These are phyloP conservation scores for Fragaria vesca DNA, from an alignment of 306 rosid genomes.

Conservation along the genomic window DNA sequence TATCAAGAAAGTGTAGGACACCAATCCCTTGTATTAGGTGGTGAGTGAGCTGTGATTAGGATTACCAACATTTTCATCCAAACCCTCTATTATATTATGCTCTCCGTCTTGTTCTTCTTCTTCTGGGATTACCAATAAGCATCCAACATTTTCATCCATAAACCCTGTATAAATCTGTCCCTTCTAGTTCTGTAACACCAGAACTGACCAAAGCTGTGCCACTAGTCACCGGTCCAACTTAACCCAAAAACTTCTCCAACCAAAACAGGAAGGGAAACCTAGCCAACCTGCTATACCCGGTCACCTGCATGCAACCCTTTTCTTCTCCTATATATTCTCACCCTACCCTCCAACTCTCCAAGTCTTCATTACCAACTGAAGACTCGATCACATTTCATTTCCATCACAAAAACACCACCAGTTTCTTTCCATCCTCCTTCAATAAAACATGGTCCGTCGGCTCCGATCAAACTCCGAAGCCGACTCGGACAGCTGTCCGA, in stretches of 20 bases:
- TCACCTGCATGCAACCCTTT: constrained; percentile 10
- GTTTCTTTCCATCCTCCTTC: not conserved
- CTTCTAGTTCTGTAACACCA: not conserved
- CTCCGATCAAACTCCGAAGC: constrained; percentile 19
- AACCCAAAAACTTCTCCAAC: not conserved
- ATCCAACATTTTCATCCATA: not conserved
- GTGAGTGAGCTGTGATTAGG: constrained; percentile 6
- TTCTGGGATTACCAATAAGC: not conserved
- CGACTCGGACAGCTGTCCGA: constrained; percentile 25
- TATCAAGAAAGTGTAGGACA: constrained; percentile 1
- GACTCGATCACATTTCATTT: not conserved
- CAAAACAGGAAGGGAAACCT: not conserved
- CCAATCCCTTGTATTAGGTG: not conserved
- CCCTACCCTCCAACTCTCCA: not conserved
- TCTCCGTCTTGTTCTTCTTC: not conserved
- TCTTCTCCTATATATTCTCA: constrained; percentile 8
- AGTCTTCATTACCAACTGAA: not conserved
- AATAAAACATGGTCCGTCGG: constrained; percentile 11
- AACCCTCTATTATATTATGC: not conserved
- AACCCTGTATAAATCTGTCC: not conserved
- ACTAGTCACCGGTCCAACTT: not conserved
- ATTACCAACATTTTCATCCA: not conserved
- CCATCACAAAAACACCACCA: not conserved
- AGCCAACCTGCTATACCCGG: constrained; percentile 32
- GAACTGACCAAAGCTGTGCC: not conserved